These are phyloP conservation scores for Lichtheimia ornata DNA, from an alignment of 371 early-diverging fungal species.

Conservation along the genomic window DNA sequence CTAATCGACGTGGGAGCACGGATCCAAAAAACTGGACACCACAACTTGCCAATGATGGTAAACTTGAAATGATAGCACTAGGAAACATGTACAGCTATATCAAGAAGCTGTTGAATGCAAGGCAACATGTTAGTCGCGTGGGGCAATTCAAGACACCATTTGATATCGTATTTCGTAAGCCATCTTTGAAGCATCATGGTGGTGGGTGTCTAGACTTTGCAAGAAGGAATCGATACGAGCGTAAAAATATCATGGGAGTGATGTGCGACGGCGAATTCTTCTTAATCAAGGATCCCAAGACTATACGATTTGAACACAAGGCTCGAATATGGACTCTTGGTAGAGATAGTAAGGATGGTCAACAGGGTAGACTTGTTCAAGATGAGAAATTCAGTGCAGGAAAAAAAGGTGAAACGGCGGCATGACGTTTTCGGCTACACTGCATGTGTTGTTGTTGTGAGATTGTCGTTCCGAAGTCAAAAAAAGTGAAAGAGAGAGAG, in stretches of 20 bases:
- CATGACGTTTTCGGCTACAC: constrained; percentile 3
- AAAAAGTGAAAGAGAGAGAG: not conserved
- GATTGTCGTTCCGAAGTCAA: no score
- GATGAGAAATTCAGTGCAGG: constrained; percentile 7
- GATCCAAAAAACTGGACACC: constrained; percentile 33
- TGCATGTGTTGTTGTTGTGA: not conserved
- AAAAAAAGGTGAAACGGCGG: not conserved
- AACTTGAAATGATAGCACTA: constrained; percentile 35
- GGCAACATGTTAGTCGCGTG: constrained; percentile 35
- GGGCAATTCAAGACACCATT: constrained; percentile 33
- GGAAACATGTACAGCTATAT: constrained; percentile 36
- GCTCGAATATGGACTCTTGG: constrained; percentile 11
- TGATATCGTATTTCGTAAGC: constrained; percentile 3
- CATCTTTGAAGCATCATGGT: not conserved
- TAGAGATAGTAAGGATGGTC: constrained; percentile 1
- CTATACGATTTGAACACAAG: not conserved
- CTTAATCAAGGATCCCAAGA: not conserved
- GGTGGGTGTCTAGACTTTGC: not conserved
- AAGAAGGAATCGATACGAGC: constrained; percentile 22
- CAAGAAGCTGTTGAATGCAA: constrained; percentile 36
- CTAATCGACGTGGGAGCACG: constrained; percentile 23
- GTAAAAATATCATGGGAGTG: constrained; percentile 37
- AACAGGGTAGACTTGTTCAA: not conserved
- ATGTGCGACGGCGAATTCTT: constrained; percentile 9
- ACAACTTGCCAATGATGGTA: constrained; percentile 40